Evolutionary conservation across 1,284 basidiomycete genomes (phyloP).

Genomic region (Ganoderma leucocontextum): DNA sequence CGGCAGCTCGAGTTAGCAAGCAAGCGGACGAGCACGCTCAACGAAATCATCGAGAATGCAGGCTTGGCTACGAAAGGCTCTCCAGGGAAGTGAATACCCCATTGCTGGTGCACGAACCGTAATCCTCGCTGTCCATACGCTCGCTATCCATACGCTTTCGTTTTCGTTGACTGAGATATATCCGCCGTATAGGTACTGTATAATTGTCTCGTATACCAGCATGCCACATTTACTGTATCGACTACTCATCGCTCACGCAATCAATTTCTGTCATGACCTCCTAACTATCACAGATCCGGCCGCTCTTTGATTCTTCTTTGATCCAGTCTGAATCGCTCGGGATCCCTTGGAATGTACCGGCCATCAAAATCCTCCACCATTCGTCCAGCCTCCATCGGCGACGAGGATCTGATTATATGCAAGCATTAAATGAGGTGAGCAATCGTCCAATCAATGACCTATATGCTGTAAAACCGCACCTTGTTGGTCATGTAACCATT

Average conservation of each 20-base stretch:
- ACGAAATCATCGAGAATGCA: conserved; percentile 64
- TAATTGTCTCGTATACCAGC: conserved; percentile 28
- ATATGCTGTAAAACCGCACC: conserved; percentile 39
- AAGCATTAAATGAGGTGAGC: conserved; percentile 5
- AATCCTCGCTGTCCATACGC: conserved; percentile 27
- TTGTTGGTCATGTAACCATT: conserved; percentile 67
- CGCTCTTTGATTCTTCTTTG: conserved; percentile 16
- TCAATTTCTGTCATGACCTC: neutral
- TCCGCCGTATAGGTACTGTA: conserved; percentile 31
- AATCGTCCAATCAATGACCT: neutral
- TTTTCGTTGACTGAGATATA: conserved; percentile 11
- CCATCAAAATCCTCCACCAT: conserved; percentile 20
- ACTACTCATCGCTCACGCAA: conserved; percentile 26
- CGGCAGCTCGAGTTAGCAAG: conserved; percentile 75
- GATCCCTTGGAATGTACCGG: neutral
- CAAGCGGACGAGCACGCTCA: conserved; percentile 71
- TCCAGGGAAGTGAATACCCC: conserved; percentile 18
- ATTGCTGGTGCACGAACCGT: neutral
- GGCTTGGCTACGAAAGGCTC: conserved; percentile 45
- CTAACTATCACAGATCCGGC: conserved; percentile 34
- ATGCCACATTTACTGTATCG: conserved; percentile 31
- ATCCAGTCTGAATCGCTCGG: no score
- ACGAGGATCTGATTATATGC: conserved; percentile 37
- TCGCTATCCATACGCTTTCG: conserved; percentile 4
- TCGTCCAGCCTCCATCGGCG: conserved; percentile 43